Base-by-base conservation (phyloP, 805 yeast genomes). In the Candida insectalens region DNA sequence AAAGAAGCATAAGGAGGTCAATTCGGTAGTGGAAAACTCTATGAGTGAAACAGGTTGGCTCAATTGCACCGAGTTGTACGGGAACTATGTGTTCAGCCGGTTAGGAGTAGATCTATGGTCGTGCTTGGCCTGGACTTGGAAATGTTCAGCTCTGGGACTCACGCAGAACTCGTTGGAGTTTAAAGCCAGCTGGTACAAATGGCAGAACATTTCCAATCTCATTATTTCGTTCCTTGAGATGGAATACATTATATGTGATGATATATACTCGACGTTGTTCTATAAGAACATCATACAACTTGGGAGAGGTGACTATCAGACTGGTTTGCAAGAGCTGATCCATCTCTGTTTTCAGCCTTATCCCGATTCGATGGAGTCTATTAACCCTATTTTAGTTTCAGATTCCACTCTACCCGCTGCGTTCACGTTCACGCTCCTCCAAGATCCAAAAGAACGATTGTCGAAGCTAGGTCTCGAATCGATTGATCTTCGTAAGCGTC, bases 41-140 rank as follows among this genome's bases (percentile, higher is more conserved):
- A 12, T 31, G 8, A 25, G 27, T 14, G 32, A 28, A n/a, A 17
- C n/a, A 15, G 27, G 27, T 18, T 33, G 30, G 32, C n/a, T 19
- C 12, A 21, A 31, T 6, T 10, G 31, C 10, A 20, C 22, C 9
- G 25, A 34, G 15, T 29, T 34, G 3, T 34, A 18, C 25, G 36
- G 36, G 4, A 30, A 37, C 17, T 21, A 37, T 7, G 14, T 14
- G 10, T 16, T 37, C n/a, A 27, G 27, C 20, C n/a, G 23, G 13
- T 25, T 36, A 17, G 27, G 27, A 6, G 14, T 32, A 13, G 27
- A 19, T 13, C 20, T 29, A 10, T 37, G 40, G 40, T 31, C 21
- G 19, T 37, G 34, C 25, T 37, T 30, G 16, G 25, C 34, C 8
- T 31, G 33, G 23, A 13, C 29, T 5, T 37, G 34, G 15, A 34